These are phyloP conservation scores for Phytopythium aichiense DNA, from an alignment of 352 stramenopile genomes.

Conservation along the genomic window DNA sequence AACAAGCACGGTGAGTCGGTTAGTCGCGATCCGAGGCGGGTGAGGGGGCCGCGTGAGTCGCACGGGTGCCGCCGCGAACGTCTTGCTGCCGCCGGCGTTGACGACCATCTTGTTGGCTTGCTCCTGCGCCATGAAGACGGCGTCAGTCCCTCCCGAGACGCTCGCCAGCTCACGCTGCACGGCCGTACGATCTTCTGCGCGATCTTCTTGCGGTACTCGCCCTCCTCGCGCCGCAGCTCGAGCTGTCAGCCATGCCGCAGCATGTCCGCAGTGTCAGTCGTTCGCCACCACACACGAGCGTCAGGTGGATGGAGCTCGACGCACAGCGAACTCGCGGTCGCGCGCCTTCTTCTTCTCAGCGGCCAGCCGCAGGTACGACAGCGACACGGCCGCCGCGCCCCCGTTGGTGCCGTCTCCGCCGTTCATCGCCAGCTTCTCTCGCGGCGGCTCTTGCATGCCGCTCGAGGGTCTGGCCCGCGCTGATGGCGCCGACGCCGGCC, in stretches of 20 bases:
- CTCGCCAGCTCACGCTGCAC: neutral
- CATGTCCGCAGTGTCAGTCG: slow-evolving; percentile 10
- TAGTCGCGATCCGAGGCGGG: neutral
- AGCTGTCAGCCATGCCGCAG: slow-evolving; percentile 9
- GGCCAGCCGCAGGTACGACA: slow-evolving; percentile 49
- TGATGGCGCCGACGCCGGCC: slow-evolving; percentile 55
- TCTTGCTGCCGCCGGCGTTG: slow-evolving; percentile 32
- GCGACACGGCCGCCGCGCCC: slow-evolving; percentile 39
- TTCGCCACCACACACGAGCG: neutral
- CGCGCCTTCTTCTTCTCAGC: slow-evolving; percentile 64
- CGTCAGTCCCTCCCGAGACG: neutral
- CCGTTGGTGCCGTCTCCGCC: slow-evolving; percentile 10
- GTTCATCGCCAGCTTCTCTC: neutral
- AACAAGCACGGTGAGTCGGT: neutral
- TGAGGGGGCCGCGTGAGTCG: neutral
- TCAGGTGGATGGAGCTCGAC: slow-evolving; percentile 3
- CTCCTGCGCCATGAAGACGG: slow-evolving; percentile 20
- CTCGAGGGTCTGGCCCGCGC: slow-evolving; percentile 21
- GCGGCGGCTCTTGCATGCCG: neutral
- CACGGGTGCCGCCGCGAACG: slow-evolving; percentile 48
- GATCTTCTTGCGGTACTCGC: slow-evolving; percentile 70
- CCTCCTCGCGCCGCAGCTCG: slow-evolving; percentile 56
- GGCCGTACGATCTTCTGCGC: slow-evolving; percentile 53
- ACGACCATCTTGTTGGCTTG: slow-evolving; percentile 79
- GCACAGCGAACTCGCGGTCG: slow-evolving; percentile 63